phyloP scores from a whole-genome alignment of 2,329 filamentous ascomycete genomes.

The Fusarium scirpi region DNA sequence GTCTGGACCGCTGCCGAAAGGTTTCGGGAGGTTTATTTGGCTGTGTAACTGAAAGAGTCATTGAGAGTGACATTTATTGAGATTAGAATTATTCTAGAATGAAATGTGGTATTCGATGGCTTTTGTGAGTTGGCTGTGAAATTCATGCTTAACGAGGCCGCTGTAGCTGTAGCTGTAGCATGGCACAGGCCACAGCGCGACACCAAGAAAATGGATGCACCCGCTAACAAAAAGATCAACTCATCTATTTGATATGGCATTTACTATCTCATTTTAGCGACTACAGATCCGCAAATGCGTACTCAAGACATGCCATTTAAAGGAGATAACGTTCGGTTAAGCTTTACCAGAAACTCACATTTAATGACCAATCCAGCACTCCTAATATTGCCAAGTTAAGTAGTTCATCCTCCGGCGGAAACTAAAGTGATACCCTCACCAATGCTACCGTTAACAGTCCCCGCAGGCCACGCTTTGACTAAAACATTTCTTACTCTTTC shows the following conservation, averaged over 20 bases:
- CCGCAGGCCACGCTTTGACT: background rate
- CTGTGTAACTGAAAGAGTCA: background rate
- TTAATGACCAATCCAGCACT: background rate
- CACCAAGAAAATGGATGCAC: background rate
- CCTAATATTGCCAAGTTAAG: background rate
- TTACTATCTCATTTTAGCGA: no score
- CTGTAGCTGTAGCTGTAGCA: no score
- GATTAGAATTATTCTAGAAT: background rate
- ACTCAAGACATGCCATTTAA: background rate
- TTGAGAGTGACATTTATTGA: background rate
- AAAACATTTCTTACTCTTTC: background rate
- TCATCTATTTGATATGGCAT: background rate
- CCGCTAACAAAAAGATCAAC: background rate
- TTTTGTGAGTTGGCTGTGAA: background rate
- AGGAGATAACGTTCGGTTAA: background rate
- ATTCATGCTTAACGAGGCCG: no score
- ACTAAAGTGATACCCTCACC: conserved; percentile 11
- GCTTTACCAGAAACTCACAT: background rate
- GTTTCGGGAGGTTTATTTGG: background rate
- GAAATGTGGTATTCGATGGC: background rate
- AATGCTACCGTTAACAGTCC: conserved; percentile 23
- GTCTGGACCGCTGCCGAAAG: background rate
- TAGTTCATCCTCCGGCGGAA: background rate
- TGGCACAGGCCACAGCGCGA: background rate
- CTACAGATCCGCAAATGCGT: no score